These are phyloP conservation scores for Cladosporium oxysporum DNA, from an alignment of 2,329 filamentous ascomycete species.

Conservation along the genomic window DNA sequence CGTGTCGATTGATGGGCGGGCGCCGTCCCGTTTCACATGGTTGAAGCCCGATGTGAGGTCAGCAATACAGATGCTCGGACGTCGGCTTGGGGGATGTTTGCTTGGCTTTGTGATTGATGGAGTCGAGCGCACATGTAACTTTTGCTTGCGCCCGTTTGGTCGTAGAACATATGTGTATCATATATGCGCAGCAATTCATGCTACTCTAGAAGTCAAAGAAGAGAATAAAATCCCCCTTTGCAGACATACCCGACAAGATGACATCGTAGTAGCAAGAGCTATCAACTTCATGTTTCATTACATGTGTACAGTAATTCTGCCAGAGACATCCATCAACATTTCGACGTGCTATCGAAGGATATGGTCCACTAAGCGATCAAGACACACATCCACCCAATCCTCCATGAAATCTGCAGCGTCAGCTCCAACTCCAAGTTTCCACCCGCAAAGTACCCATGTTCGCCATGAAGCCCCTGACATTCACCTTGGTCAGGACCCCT, in stretches of 20 bases:
- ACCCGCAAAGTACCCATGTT: neutral
- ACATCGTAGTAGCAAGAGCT: neutral
- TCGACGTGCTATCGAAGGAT: neutral
- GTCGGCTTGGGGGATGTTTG: neutral
- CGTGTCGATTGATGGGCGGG: neutral
- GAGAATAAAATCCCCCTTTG: neutral
- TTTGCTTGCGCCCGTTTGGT: neutral
- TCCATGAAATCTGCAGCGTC: neutral
- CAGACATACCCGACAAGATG: neutral
- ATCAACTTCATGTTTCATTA: neutral
- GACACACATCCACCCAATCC: neutral
- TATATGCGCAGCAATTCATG: neutral
- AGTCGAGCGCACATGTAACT: neutral
- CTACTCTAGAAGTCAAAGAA: neutral
- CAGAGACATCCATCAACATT: neutral
- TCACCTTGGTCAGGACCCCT: neutral
- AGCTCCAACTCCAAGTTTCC: neutral
- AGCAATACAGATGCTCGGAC: neutral
- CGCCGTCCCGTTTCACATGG: conserved; percentile 2
- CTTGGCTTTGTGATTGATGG: conserved; percentile 2
- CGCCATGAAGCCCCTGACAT: neutral
- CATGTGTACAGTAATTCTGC: neutral
- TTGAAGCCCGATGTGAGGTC: conserved; percentile 10
- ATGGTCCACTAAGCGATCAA: neutral
- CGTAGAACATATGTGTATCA: neutral